These are phyloP conservation scores for Amanita pallidorosea DNA, from an alignment of 768 basidiomycete genomes.

Conservation along the genomic window DNA sequence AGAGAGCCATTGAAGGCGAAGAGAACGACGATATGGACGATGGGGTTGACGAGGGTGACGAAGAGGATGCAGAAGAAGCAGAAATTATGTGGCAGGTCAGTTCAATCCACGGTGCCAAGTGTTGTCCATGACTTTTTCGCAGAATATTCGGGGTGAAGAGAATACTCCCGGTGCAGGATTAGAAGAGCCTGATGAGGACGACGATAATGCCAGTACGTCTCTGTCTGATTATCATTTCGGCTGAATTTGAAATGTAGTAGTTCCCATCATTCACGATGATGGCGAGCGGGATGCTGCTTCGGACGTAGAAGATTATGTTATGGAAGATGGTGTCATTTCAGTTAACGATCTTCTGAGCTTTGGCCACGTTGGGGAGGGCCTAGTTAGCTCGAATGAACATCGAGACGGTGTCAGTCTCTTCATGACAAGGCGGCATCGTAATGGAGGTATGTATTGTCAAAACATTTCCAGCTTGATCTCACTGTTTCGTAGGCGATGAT, in stretches of 20 bases:
- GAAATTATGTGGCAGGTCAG: conserved; percentile 28
- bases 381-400: conserved; percentile 31
- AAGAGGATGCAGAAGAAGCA: conserved; percentile 8
- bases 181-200: conserved; percentile 49
- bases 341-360: conserved; percentile 41
- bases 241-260: conserved; percentile 16
- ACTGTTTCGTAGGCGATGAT: conserved; percentile 31
- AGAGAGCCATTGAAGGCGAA: conserved; percentile 31
- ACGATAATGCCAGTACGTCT: conserved; percentile 43
- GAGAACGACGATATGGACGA: conserved; percentile 25
- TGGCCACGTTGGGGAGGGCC: conserved; percentile 33
- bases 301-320: conserved; percentile 53
- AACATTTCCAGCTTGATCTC: background rate
- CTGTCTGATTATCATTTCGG: background rate
- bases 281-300: conserved; percentile 54
- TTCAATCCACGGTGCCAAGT: background rate
- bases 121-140: background rate
- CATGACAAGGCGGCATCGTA: conserved; percentile 44
- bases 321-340: conserved; percentile 22
- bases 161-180: conserved; percentile 31
- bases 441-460: conserved; percentile 24
- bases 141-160: conserved; percentile 46
- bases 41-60: conserved; percentile 11
- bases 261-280: conserved; percentile 52
- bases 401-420: conserved; percentile 37